Evolutionary conservation across 495 filamentous ascomycete species (phyloP).

Genomic region (Stereocaulon alpinum): DNA sequence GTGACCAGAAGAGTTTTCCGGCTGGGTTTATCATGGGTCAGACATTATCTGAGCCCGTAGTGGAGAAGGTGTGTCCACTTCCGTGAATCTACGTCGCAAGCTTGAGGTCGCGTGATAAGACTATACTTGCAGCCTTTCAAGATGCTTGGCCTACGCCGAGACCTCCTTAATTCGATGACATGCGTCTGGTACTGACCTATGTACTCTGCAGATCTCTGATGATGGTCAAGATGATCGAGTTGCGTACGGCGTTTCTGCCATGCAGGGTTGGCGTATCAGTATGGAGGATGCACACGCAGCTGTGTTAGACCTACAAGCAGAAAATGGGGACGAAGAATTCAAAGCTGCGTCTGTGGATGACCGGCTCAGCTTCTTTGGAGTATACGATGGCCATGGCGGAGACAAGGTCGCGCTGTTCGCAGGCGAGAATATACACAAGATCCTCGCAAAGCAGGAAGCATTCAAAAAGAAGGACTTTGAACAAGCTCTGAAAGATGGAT

Average conservation of each 20-base stretch:
- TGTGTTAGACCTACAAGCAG: conserved; percentile 74
- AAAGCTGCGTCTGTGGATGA: conserved; percentile 53
- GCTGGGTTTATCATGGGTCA: conserved; percentile 65
- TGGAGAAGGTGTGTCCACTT: conserved; percentile 71
- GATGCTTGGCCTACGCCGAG: not conserved
- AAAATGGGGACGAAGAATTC: conserved; percentile 42
- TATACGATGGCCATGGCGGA: conserved; percentile 95
- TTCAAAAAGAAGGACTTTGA: conserved; percentile 87
- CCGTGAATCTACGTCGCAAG: conserved; percentile 9
- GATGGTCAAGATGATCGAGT: conserved; percentile 88
- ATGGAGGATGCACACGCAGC: conserved; percentile 96
- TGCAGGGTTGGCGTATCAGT: conserved; percentile 99
- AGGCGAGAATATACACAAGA: conserved; percentile 86
- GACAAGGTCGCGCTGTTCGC: conserved; percentile 92
- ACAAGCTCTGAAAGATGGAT: conserved; percentile 94
- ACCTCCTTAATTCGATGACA: not conserved
- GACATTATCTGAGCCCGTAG: conserved; percentile 96
- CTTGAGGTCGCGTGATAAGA: conserved; percentile 11
- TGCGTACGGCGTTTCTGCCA: conserved; percentile 87
- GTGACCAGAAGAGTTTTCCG: conserved; percentile 10
- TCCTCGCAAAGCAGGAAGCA: conserved; percentile 84
- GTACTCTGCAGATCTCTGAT: conserved; percentile 56
- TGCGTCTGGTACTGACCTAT: not conserved
- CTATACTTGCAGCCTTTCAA: not conserved
- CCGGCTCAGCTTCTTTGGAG: conserved; percentile 89